phyloP scores from a whole-genome alignment of 2,329 filamentous ascomycete genomes.

The Rhexocercosporidium sp. region DNA sequence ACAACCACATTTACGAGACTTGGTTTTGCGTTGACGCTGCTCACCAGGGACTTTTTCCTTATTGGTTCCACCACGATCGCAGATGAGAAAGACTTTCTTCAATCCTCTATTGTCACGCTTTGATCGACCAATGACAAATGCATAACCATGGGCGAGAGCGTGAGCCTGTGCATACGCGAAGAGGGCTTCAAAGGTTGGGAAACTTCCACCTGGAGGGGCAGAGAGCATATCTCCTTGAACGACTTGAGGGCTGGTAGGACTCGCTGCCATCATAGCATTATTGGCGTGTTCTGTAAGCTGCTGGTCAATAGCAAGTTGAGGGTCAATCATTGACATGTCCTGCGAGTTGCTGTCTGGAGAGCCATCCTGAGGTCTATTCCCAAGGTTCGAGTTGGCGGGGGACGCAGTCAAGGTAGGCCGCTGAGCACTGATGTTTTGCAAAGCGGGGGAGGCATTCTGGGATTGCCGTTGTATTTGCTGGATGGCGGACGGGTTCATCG shows the following conservation, averaged over 20 bases:
- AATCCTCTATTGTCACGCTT: slow-evolving; percentile 68
- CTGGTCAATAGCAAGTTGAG: slow-evolving; percentile 41
- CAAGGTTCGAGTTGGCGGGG: slow-evolving; percentile 35
- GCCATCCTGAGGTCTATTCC: slow-evolving; percentile 32
- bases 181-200: slow-evolving; percentile 66
- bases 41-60: slow-evolving; percentile 50
- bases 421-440: slow-evolving; percentile 34
- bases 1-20: slow-evolving; percentile 71
- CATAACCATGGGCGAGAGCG: slow-evolving; percentile 70
- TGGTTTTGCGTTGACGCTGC: slow-evolving; percentile 62
- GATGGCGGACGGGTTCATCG: slow-evolving; percentile 23
- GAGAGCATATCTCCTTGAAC: slow-evolving; percentile 40
- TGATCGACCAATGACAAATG: slow-evolving; percentile 70
- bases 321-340: slow-evolving; percentile 43
- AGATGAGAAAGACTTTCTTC: slow-evolving; percentile 72
- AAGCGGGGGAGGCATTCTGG: slow-evolving; percentile 39
- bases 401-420: slow-evolving; percentile 37
- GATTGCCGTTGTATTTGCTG: slow-evolving; percentile 37
- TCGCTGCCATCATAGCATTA: slow-evolving; percentile 28
- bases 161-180: slow-evolving; percentile 69
- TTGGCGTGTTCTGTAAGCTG: slow-evolving; percentile 32
- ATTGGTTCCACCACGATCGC: slow-evolving; percentile 69
- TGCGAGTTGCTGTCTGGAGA: slow-evolving; percentile 34
- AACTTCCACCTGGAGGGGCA: slow-evolving; percentile 65
- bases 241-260: slow-evolving; percentile 26